Evolutionary conservation across 306 rosid species (phyloP).

Genomic region (Neltuma alba): DNA sequence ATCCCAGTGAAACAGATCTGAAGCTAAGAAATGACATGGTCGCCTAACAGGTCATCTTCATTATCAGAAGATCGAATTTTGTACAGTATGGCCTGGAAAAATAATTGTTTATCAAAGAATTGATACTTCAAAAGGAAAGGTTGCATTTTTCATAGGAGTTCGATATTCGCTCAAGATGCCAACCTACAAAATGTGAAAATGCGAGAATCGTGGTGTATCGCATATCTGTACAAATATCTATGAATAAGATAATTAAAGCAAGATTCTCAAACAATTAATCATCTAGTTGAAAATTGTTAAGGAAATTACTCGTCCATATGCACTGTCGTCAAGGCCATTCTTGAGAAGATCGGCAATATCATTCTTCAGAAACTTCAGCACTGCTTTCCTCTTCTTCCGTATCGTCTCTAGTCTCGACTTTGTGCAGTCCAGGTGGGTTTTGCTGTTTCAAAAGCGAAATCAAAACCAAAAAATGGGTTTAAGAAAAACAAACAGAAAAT

Average conservation of each 20-base stretch:
- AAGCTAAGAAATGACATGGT: not conserved
- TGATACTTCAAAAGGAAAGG: not conserved
- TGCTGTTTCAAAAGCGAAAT: constrained; percentile 49
- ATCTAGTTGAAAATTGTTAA: not conserved
- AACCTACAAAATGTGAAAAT: not conserved
- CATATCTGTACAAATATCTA: not conserved
- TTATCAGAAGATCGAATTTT: not conserved
- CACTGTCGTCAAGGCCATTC: constrained; percentile 58
- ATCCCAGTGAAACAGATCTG: not conserved
- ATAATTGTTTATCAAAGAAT: not conserved
- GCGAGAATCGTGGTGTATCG: not conserved
- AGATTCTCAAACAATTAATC: not conserved
- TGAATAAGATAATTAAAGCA: not conserved
- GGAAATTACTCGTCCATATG: constrained; percentile 76
- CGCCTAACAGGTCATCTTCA: not conserved
- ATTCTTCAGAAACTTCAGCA: constrained; percentile 70
- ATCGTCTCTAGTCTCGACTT: constrained; percentile 61
- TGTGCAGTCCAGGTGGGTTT: constrained; percentile 48
- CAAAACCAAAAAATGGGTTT: not conserved
- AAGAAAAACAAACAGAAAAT: not conserved
- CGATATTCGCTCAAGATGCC: not conserved
- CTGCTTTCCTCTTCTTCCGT: constrained; percentile 64
- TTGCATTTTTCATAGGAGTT: not conserved
- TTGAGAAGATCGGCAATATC: constrained; percentile 74
- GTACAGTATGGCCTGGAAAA: not conserved